These are phyloP conservation scores for Ceratorhiza oryzae-sativae DNA, from an alignment of 1,284 basidiomycete genomes.

Conservation along the genomic window DNA sequence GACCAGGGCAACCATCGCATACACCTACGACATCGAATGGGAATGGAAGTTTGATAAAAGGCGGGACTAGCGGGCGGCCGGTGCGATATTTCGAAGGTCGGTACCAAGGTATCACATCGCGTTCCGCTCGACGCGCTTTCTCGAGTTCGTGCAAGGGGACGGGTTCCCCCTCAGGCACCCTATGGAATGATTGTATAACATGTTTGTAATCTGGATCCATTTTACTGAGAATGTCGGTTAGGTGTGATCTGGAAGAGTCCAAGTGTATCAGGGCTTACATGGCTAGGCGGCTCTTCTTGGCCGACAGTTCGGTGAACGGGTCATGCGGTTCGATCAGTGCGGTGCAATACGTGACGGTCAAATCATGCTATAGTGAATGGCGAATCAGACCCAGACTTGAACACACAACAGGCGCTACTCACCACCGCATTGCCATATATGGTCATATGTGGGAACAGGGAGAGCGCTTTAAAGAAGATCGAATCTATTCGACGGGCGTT, in stretches of 20 bases:
- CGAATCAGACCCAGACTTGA: neutral
- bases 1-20: neutral
- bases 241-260: neutral
- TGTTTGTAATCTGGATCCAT: slow-evolving; percentile 63
- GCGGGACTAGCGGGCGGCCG: slow-evolving; percentile 61
- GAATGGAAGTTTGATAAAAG: slow-evolving; percentile 67
- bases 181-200: slow-evolving; percentile 60
- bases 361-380: slow-evolving; percentile 65
- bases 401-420: slow-evolving; percentile 22
- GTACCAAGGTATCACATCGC: slow-evolving; percentile 42
- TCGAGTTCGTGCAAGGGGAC: slow-evolving; percentile 36
- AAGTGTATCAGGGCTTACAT: slow-evolving; percentile 57
- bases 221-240: slow-evolving; percentile 54
- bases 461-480: slow-evolving; percentile 79
- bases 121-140: slow-evolving; percentile 32
- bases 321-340: slow-evolving; percentile 75
- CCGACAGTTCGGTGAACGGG: slow-evolving; percentile 66
- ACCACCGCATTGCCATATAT: slow-evolving; percentile 87
- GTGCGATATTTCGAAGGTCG: slow-evolving; percentile 15
- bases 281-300: slow-evolving; percentile 60
- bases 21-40: slow-evolving; percentile 74
- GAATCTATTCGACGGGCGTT: slow-evolving; percentile 57
- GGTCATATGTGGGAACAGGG: slow-evolving; percentile 70
- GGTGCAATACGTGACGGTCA: slow-evolving; percentile 83
- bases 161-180: slow-evolving; percentile 15